Conservation (phyloP, 2,329 filamentous ascomycete species). For the Ophiocordyceps sinensis region DNA sequence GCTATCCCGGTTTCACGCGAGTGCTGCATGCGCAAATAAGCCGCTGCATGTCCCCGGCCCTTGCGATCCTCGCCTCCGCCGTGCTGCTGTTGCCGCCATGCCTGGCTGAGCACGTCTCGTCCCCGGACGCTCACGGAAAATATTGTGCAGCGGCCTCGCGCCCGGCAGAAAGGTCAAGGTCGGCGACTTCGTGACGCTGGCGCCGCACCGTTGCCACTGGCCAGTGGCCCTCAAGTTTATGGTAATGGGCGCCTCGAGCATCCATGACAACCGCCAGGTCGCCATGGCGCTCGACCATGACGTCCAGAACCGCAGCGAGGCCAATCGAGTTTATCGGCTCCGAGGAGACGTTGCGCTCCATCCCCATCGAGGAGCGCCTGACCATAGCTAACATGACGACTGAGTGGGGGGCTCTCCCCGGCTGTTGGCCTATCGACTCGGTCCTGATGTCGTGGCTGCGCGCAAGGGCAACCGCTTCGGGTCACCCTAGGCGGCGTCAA, state of each 20-base stretch:
- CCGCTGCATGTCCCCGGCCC: neutral
- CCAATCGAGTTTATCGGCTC: conserved; percentile 83
- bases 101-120: conserved; percentile 17
- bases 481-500: conserved; percentile 61
- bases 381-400: conserved; percentile 72
- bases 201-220: conserved; percentile 58
- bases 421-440: conserved; percentile 61
- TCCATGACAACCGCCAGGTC: conserved; percentile 57
- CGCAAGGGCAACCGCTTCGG: conserved; percentile 58
- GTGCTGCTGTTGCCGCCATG: neutral
- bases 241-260: conserved; percentile 59
- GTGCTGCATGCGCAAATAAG: too few species aligned
- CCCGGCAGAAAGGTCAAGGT: conserved; percentile 59
- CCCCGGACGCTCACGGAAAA: conserved; percentile 73
- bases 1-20: too few species aligned
- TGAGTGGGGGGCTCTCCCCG: conserved; percentile 58
- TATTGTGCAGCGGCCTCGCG: conserved; percentile 68
- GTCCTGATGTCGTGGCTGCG: conserved; percentile 61
- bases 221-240: conserved; percentile 64
- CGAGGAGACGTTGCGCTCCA: conserved; percentile 58
- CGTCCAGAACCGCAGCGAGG: conserved; percentile 66
- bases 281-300: conserved; percentile 83
- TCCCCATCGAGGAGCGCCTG: conserved; percentile 59
- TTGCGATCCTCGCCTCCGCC: neutral
- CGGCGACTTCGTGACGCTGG: conserved; percentile 74